Evolutionary conservation across 2,329 filamentous ascomycete species (phyloP), one percentile per base, ranked within the genome.

Genomic region (Ramularia endophylla): DNA sequence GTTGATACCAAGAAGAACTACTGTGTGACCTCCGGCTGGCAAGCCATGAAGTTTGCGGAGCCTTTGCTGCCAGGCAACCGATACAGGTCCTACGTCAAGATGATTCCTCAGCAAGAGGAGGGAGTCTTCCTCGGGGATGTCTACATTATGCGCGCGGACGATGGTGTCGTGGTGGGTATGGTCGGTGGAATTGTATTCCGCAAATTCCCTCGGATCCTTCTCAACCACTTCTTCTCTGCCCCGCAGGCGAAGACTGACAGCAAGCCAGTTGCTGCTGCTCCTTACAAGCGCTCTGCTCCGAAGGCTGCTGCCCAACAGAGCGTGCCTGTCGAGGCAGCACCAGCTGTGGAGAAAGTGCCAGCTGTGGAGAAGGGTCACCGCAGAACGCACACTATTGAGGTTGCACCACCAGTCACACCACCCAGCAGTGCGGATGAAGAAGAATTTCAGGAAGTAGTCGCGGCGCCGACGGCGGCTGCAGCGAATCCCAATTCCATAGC

Each of bases 221-320:
- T 85, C 46, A 80, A 81, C 65, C 72, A 79, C 52, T 74, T 85
- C 59, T 66, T 85, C 55, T 65, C 62, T 46, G 80, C 81, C 35
- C 79, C 79, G 1, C 74, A 74, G 22, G 22, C 22, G 11, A 25
- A 25, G 22, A 6, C 22, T 25, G 22, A 6, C 22, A 25, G 22
- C 22, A 25, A 11, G 22, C 22, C 22, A 6, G 22, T 25, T 6
- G 22, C 22, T 25, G 22, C 22, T 11, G 22, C 22, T 11, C n/a
- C n/a, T n/a, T n/a, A n/a, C n/a, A n/a, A n/a, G n/a, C n/a, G n/a
- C n/a, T n/a, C n/a, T n/a, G n/a, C n/a, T n/a, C n/a, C n/a, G n/a
- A n/a, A n/a, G n/a, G n/a, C n/a, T n/a, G n/a, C n/a, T n/a, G n/a
- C n/a, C n/a, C n/a, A n/a, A n/a, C n/a, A n/a, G n/a, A n/a, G n/a